Evolutionary conservation across 2,329 filamentous ascomycete species (phyloP).

Genomic region (Calonectria fujianensis): DNA sequence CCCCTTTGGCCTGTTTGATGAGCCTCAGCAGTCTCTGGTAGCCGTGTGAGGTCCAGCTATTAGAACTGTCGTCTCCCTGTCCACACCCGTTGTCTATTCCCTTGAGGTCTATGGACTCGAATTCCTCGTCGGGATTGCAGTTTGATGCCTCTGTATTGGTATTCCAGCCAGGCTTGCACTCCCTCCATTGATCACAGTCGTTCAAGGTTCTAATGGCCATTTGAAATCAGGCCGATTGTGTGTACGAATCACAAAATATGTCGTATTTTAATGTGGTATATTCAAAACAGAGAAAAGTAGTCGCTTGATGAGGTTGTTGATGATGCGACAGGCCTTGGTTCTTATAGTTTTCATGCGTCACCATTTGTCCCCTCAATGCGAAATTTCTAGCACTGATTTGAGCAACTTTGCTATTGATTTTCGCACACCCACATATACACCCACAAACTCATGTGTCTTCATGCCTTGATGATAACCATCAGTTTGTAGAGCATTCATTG

Average conservation of each 20-base stretch:
- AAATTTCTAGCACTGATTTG: no score
- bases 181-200: not conserved
- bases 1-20: not conserved
- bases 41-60: constrained; percentile 1
- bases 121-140: not conserved
- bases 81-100: not conserved
- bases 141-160: no score
- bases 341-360: not conserved
- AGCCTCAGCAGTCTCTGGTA: not conserved
- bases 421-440: not conserved
- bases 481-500: not conserved
- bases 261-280: not conserved
- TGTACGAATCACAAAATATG: not conserved
- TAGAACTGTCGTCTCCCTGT: not conserved
- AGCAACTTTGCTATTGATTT: not conserved
- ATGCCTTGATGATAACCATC: not conserved
- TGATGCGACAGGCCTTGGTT: not conserved
- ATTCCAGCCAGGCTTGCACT: not conserved
- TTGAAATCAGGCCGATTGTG: not conserved
- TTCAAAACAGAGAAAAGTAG: not conserved
- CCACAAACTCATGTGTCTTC: not conserved
- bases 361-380: not conserved
- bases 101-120: not conserved
- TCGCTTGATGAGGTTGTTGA: not conserved
- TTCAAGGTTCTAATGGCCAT: not conserved